Base-by-base conservation (phyloP, 345 rosid genomes). In the Arabis alpina region DNA sequence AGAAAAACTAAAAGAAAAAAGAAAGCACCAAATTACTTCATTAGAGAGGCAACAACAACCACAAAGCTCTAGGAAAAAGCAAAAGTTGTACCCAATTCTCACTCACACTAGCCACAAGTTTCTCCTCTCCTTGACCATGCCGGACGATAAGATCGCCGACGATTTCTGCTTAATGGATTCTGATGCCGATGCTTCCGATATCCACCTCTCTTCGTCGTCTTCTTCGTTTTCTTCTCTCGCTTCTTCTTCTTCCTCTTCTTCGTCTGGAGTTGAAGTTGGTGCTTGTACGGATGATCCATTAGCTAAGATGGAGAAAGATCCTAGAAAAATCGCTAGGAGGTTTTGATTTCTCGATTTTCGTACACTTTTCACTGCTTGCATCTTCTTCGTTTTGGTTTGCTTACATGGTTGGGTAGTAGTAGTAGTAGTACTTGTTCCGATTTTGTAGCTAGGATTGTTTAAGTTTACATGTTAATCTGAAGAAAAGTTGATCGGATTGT, bases 301-400 rank as follows among this genome's bases (percentile, higher is more conserved):
- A 1, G 4, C 6, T 8, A 68, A 16, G 30, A 54, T 65, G 68
- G 70, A 48, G 61, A 90, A 86, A 61, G 91, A 90, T 73, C 93
- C 91, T 13, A 85, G 85, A 62, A 86, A 72, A 76, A 83, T 83
- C 3, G 80, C 82, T 32, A 80, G 80, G 64, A 72, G 70, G 82
- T 80, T 67, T 10, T 19, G 74, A 45, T 77, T 48, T 48, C 11
- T 45, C 10, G 1, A n/a, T 6, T 28, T 27, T 19, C 23, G 23
- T 19, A 19, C 23, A 8, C 39, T 15, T 34, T 25, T 57, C 11
- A 3, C 8, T 19, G 19, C 58, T 52, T 16, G 44, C 43, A 12
- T 55, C 15, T 13, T 24, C 10, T 57, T 72, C n/a, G 1, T 3
- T 10, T 39, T 11, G 23, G 25, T n/a, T 71, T 45, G 57, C 42